Base-by-base conservation (phyloP, 2,329 filamentous ascomycete species). In the Epichloe hybrida region DNA sequence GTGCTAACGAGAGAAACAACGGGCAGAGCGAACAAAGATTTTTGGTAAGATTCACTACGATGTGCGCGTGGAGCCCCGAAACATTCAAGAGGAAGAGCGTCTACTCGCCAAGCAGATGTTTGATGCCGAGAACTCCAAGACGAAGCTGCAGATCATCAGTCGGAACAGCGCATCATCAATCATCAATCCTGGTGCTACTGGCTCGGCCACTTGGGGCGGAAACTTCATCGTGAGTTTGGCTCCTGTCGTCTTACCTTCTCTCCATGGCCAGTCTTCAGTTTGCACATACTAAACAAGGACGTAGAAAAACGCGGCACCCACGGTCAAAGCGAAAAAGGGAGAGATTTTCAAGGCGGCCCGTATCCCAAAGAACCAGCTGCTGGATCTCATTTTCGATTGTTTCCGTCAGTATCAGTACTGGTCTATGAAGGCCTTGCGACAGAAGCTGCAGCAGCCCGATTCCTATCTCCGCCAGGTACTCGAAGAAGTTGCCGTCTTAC, bases 381-480 rank as follows among this genome's bases (percentile, higher is more conserved):
- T 95, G 69, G 90, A 96, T 69, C 77, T 80, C 56, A 82, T 98
- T 54, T 89, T 91, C 72, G 71, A 77, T 46, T 85, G 83, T 63
- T 98, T 96, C 80, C 80, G 83, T 51, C 74, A 85, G 61, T 95
- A 86, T 74, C 82, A 84, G 59, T 97, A 93, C 68, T 98, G 91
- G 90, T 83, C 86, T n/a, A 86, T 97, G 75, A 90, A 88, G 62
- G 80, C 85, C 5, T 78, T 98, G 58, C 88, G 88, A 56, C 75
- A 81, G 48, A 73, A 77, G 54, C 79, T 94, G 39, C 79, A 83
- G 53, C 93, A 98, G 69, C 93, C 93, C 1, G 93, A 97, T 64
- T 83, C 85, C n/a, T 97, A 90, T 66, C 79, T 98, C 54, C 88
- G 91, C 50, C 81, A 93, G 63, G 84, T 83, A 1, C 70, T 98